phyloP scores from a whole-genome alignment of 2,329 filamentous ascomycete species.

The Rhynchosporium graminicola region DNA sequence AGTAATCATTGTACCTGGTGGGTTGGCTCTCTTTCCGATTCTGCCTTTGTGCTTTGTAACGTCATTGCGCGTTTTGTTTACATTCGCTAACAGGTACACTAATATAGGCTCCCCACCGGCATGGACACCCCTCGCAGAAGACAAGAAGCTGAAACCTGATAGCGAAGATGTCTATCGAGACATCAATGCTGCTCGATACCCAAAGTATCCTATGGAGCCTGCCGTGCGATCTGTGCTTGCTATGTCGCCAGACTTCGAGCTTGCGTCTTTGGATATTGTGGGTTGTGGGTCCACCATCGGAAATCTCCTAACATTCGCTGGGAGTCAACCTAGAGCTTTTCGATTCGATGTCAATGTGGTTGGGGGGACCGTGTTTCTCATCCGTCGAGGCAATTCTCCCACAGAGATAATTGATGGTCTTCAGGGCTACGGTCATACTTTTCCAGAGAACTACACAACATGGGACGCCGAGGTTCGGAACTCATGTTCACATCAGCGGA shows the following conservation, averaged over 20 bases:
- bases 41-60: too few relatives aligned
- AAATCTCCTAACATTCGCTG: slow-evolving; percentile 59
- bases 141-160: slow-evolving; percentile 46
- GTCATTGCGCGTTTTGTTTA: background rate
- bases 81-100: slow-evolving; percentile 2
- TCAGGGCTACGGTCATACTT: slow-evolving; percentile 63
- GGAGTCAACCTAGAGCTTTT: slow-evolving; percentile 49
- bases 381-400: slow-evolving; percentile 62
- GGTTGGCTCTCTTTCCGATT: slow-evolving; percentile 20
- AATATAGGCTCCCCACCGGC: slow-evolving; percentile 49
- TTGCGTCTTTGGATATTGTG: slow-evolving; percentile 52
- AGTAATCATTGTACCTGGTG: slow-evolving; percentile 50
- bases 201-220: slow-evolving; percentile 46
- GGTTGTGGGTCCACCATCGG: slow-evolving; percentile 62
- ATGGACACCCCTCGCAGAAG: slow-evolving; percentile 49
- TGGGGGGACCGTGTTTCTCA: slow-evolving; percentile 60
- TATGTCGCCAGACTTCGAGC: slow-evolving; percentile 42
- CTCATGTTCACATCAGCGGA: slow-evolving; percentile 62
- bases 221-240: slow-evolving; percentile 44
- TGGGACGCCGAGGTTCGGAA: slow-evolving; percentile 57
- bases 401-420: slow-evolving; percentile 57
- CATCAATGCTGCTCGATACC: slow-evolving; percentile 46
- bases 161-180: slow-evolving; percentile 45
- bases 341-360: slow-evolving; percentile 60
- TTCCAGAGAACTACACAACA: slow-evolving; percentile 65